Conservation (phyloP, 371 early-diverging fungal species). For the Dinochytrium kinnereticum region DNA sequence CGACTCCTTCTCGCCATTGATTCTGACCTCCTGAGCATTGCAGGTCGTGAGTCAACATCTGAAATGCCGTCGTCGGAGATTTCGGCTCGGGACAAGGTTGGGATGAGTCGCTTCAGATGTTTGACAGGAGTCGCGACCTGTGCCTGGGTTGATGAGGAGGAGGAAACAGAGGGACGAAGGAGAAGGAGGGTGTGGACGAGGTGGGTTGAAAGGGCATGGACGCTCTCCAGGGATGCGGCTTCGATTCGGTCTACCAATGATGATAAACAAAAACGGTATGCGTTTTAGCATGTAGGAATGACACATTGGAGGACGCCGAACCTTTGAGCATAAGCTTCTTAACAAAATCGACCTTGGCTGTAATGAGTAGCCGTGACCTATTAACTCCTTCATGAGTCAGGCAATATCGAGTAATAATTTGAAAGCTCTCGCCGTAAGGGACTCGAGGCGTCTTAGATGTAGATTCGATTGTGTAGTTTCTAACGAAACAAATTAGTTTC, state of each 20-base stretch:
- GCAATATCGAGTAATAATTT: conserved; percentile 16
- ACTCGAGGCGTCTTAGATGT: conserved; percentile 24
- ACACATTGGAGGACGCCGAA: not conserved
- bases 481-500: not conserved
- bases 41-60: too few species aligned
- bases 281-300: not conserved
- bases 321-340: conserved; percentile 31
- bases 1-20: too few species aligned
- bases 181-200: not conserved
- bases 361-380: conserved; percentile 15
- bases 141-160: not conserved
- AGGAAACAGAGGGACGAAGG: not conserved
- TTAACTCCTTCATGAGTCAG: conserved; percentile 13
- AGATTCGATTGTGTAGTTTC: conserved; percentile 9
- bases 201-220: not conserved
- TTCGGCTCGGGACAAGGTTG: too few species aligned
- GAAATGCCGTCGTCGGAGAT: too few species aligned
- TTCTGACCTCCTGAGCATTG: too few species aligned
- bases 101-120: too few species aligned
- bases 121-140: too few species aligned
- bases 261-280: too few species aligned
- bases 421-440: conserved; percentile 32
- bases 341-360: conserved; percentile 20
- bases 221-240: not conserved
- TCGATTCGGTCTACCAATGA: conserved; percentile 11